Conservation (phyloP, 2,329 filamentous ascomycete species). For the Lecanicillium sp. region DNA sequence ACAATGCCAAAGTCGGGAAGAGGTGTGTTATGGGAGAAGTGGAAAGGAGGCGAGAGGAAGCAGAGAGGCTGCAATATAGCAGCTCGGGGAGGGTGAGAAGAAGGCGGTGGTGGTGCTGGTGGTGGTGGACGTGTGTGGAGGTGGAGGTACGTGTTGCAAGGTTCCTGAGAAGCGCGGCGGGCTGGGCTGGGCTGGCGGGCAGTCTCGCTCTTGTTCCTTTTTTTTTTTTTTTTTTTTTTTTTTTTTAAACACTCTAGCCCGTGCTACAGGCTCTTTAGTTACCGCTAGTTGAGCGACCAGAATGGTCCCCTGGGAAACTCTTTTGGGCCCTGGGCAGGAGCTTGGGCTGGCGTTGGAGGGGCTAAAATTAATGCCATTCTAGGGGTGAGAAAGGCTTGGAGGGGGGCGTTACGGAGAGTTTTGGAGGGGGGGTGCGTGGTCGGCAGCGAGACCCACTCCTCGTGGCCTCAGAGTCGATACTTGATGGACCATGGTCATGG, state of each 20-base stretch:
- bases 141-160: not conserved
- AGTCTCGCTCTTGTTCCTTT: too few relatives aligned
- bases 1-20: not conserved
- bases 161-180: not conserved
- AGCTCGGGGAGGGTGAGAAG: not conserved
- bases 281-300: not conserved
- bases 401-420: too few relatives aligned
- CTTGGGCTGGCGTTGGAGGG: slow-evolving; percentile 26
- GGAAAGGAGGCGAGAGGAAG: not conserved
- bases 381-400: slow-evolving; percentile 13
- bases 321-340: slow-evolving; percentile 27
- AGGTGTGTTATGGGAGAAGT: not conserved
- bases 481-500: not conserved
- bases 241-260: not conserved
- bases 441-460: not conserved
- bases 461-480: not conserved
- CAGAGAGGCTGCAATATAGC: not conserved
- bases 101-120: too few relatives aligned
- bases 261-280: not conserved
- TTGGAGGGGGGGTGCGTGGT: slow-evolving; percentile 2
- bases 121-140: too few relatives aligned
- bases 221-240: not conserved
- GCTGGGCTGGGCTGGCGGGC: too few relatives aligned
- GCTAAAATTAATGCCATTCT: slow-evolving; percentile 31
- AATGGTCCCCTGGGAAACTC: slow-evolving; percentile 3